Base-by-base conservation (phyloP, 345 rosid species). In the Citrus mangshanensis region DNA sequence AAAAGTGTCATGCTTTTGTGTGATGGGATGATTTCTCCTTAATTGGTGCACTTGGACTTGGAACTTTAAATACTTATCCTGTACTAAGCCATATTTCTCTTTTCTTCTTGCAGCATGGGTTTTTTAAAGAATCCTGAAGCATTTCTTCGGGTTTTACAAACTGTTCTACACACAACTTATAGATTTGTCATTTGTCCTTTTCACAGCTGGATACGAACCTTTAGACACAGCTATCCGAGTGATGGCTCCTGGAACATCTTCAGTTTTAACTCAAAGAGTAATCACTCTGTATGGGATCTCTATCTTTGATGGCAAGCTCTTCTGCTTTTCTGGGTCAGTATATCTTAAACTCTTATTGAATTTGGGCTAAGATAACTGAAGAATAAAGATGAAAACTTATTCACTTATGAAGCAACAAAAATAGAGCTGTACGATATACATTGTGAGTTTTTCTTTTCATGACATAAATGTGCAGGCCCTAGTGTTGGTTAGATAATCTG, bases 301-400 rank as follows among this genome's bases (percentile, higher is more conserved):
- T 68, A 87, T 91, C 81, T 88, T 85, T 49, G 79, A 79, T 70
- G 82, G 81, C n/a, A 86, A 76, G 30, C 82, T 89, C 49, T 89
- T 86, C 83, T 88, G 88, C 90, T 88, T 87, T 85, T 85, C 87
- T 76, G 87, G 90, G 94, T 91, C 46, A 82, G 88, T 18, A 81
- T 77, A 77, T 81, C 34, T 30, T 18, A 51, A 14, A 16, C 18
- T 51, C 22, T 51, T 54, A 7, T 19, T 80, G 56, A n/a, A 78
- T 13, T 40, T 69, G 65, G 35, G n/a, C n/a, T 32, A 19, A 59
- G 62, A 49, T 27, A 38, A n/a, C 16, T 9, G 1, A 58, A 27
- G 55, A 56, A 49, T 64, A 35, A 49, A 71, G 51, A 7, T 72
- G 42, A 72, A 73, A 19, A 60, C 10, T 59, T 58, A 37, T 59